Base-by-base conservation (phyloP, 2,329 filamentous ascomycete genomes). In the Zymoseptoria tritici region DNA sequence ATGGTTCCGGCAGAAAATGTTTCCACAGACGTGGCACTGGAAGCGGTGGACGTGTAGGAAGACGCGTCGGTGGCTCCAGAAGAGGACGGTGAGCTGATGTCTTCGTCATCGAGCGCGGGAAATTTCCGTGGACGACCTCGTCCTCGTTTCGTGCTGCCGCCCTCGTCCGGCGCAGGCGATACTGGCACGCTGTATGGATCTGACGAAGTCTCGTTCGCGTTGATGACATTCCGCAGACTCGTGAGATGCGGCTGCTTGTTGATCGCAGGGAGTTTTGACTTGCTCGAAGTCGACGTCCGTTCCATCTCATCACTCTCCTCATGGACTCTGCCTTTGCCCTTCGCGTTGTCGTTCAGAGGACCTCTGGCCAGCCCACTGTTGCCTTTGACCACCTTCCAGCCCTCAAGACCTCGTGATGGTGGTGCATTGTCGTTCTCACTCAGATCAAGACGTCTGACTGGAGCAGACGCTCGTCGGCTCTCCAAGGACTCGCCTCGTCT, bases 21-120 rank as follows among this genome's bases (percentile, higher is more conserved):
- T 16, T 67, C 68, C 24, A 71, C 26, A 9, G 68, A 70, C 24
- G 69, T 71, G 13, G 66, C 67, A 58, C 69, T 71, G n/a, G 69
- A 71, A n/a, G 67, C 67, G 36, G 58, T 55, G 9, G 67, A 60
- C 11, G 64, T 68, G 5, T 54, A 55, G 22, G 53, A 59, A 20
- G 66, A 69, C 5, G 64, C 64, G 42, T 55, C 61, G 52, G 68
- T 66, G 8, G 60, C 66, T 49, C 64, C 63, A 50, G 51, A 59
- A 4, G 66, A 64, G 13, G 64, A 66, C 9, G 66, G 63, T 42
- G 66, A 66, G 19, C 63, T 67, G 7, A 31, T 19, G 21, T 36
- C 16, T 24, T 63, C 57, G 52, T 63, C 59, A 9, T 65, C 62
- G 7, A 54, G 52, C 19, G 51, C 54, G 7, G 61, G 61, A 53